These are phyloP conservation scores for Chalciporus sp. DNA, from an alignment of 1,284 basidiomycete species.

Conservation along the genomic window DNA sequence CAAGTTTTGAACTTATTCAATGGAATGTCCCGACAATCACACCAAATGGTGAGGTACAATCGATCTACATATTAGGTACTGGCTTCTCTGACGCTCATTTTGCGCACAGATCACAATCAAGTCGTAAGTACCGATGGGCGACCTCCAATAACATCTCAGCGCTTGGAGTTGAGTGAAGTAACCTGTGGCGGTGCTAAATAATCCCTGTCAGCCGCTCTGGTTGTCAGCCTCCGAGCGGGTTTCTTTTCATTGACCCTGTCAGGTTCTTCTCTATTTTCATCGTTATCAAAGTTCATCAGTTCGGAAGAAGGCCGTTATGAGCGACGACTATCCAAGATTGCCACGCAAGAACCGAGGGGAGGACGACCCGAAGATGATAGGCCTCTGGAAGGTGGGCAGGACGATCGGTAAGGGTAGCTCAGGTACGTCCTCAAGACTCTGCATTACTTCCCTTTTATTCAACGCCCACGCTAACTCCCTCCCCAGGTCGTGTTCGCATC, in stretches of 20 bases:
- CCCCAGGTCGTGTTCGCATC: conserved; percentile 85
- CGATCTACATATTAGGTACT: too few species aligned
- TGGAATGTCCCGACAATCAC: too few species aligned
- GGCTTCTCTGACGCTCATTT: too few species aligned
- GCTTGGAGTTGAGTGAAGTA: neutral
- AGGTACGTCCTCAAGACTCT: conserved; percentile 47
- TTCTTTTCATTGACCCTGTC: neutral
- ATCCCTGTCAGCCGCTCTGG: neutral
- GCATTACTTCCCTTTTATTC: neutral
- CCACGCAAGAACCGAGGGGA: conserved; percentile 38
- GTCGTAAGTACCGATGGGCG: too few species aligned
- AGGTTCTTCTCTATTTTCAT: neutral
- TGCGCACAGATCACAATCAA: too few species aligned
- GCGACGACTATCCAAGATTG: conserved; percentile 33
- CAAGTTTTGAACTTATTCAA: too few species aligned
- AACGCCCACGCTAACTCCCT: neutral
- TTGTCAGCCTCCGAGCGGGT: neutral
- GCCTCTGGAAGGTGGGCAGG: conserved; percentile 92
- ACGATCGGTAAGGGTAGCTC: conserved; percentile 92
- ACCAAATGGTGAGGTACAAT: too few species aligned
- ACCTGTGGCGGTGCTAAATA: neutral
- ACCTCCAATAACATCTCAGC: too few species aligned
- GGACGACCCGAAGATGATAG: conserved; percentile 79
- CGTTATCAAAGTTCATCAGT: neutral
- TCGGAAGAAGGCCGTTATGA: conserved; percentile 19